Evolutionary conservation across 208 protist species (phyloP).

Genomic region (Acanthamoeba castellanii): DNA sequence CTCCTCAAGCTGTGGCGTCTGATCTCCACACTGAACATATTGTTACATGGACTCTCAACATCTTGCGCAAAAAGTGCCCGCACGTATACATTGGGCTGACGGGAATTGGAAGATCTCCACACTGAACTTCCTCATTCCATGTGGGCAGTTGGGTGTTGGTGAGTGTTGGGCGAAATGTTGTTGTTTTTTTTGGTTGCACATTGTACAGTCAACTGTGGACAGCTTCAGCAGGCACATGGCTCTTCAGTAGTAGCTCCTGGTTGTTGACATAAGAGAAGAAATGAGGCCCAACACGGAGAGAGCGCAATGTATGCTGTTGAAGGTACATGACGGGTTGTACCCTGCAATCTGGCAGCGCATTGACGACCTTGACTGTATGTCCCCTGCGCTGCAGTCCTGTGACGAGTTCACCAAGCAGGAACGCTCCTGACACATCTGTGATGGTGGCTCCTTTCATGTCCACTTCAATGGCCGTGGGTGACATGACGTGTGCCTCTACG

Average conservation of each 20-base stretch:
- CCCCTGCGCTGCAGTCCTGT: not conserved
- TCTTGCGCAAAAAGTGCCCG: too few relatives aligned
- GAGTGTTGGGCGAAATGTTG: too few relatives aligned
- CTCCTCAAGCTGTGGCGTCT: slow-evolving; percentile 10
- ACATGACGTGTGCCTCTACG: not conserved
- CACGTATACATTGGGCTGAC: too few relatives aligned
- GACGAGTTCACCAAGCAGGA: slow-evolving; percentile 4
- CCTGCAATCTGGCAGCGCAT: not conserved
- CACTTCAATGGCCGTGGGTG: not conserved
- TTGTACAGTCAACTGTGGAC: not conserved
- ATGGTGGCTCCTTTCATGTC: not conserved
- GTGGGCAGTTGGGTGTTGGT: too few relatives aligned
- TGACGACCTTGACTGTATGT: not conserved
- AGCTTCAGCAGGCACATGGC: not conserved
- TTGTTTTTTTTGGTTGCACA: too few relatives aligned
- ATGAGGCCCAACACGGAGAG: not conserved
- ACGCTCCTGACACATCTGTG: not conserved
- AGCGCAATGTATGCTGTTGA: not conserved
- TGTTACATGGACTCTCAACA: too few relatives aligned
- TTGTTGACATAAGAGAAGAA: not conserved
- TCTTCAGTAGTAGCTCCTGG: not conserved
- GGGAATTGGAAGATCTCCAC: too few relatives aligned
- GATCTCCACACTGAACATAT: too few relatives aligned
- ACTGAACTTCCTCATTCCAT: too few relatives aligned
- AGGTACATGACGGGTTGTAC: not conserved